A percentile compares a stretch with the other conserved stretches of the same genome.
phyloP scores from a whole-genome alignment of 352 stramenopile species.

The Pythium dissotocum region DNA sequence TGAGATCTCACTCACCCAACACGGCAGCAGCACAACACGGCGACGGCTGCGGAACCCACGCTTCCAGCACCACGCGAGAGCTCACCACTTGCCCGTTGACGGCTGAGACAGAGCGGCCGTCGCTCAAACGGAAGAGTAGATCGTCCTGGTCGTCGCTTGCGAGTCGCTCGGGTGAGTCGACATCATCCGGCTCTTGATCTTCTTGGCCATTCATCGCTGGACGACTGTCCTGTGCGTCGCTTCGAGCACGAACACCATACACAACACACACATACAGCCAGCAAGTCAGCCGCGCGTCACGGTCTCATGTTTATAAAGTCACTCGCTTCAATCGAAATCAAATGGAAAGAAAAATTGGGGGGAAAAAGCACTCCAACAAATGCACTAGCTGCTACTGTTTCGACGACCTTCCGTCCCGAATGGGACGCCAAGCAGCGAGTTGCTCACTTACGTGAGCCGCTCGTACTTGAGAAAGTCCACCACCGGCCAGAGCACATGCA shows the following conservation, averaged over 20 bases:
- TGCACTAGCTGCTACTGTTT: neutral
- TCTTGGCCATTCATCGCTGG: neutral
- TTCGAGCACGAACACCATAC: neutral
- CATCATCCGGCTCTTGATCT: neutral
- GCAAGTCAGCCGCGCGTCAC: neutral
- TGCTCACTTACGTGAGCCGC: neutral
- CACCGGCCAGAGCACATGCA: neutral
- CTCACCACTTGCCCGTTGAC: neutral
- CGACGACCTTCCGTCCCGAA: neutral
- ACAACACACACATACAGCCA: neutral
- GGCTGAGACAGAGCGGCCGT: neutral
- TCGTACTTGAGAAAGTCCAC: neutral
- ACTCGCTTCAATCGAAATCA: conserved; percentile 3
- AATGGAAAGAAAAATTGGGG: neutral
- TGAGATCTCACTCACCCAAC: conserved; percentile 29
- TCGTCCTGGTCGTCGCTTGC: neutral
- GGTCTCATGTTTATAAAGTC: conserved; percentile 4
- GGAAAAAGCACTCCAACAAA: conserved; percentile 2
- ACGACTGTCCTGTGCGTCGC: neutral
- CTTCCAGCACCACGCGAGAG: conserved; percentile 30
- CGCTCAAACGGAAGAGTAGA: neutral
- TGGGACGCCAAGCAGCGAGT: neutral
- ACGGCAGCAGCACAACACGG: conserved; percentile 68
- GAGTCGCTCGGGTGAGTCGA: neutral
- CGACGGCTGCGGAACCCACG: conserved; percentile 62